Evolutionary conservation across 495 filamentous ascomycete genomes (phyloP).

Genomic region (Podospora bellae-mahoneyi): DNA sequence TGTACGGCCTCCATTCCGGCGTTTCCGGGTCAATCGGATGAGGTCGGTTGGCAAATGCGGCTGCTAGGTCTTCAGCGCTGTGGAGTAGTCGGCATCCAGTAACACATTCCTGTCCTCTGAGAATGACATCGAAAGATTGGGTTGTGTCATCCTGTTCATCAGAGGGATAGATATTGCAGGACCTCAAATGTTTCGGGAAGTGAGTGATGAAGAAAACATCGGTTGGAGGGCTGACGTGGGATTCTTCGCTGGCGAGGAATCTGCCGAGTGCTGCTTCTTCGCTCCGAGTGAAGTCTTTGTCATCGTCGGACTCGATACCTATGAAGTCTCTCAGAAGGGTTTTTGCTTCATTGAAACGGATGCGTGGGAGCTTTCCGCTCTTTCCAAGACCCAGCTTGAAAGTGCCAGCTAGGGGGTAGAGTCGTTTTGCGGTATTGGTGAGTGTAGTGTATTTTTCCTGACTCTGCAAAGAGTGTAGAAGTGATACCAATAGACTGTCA

Average conservation of each 20-base stretch:
- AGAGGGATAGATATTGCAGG: not conserved
- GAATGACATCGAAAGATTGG: not conserved
- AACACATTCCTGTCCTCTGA: not conserved
- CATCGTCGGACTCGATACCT: not conserved
- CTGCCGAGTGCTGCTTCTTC: not conserved
- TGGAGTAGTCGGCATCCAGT: not conserved
- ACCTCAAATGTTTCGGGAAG: not conserved
- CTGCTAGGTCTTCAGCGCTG: not conserved
- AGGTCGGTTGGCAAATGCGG: not conserved
- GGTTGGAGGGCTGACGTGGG: not conserved
- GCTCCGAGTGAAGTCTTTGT: not conserved
- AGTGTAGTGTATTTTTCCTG: not conserved
- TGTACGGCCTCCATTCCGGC: not conserved
- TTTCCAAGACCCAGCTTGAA: not conserved
- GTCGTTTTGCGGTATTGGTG: not conserved
- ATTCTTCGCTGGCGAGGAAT: not conserved
- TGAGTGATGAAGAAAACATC: not conserved
- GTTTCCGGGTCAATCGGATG: not conserved
- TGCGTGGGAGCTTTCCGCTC: not conserved
- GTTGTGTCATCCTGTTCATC: not conserved
- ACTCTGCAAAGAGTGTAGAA: not conserved
- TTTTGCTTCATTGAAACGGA: not conserved
- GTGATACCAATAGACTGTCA: not conserved
- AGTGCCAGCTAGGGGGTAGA: not conserved
- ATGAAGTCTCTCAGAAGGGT: not conserved